Evolutionary conservation across 2,329 filamentous ascomycete genomes (phyloP), one percentile per base, ranked within the genome.

Genomic region (Ceratocystis lukuohia): DNA sequence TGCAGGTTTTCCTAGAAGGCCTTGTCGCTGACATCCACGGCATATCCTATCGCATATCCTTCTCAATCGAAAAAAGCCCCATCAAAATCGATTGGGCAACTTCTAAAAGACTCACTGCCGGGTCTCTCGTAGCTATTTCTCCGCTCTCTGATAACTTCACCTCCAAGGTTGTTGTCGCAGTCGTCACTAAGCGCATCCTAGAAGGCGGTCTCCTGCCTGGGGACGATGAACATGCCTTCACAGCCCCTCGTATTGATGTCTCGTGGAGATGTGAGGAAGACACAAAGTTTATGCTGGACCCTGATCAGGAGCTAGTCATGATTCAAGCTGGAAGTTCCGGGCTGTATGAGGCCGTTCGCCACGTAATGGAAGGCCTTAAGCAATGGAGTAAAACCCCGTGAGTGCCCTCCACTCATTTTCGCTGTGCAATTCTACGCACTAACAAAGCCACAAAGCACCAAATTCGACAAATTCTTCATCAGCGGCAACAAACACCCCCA

Each of bases 281-380:
- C 28, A 77, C 41, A 8, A 46, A 44, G 50, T 65, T 85, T 0
- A 68, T 81, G 2, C 78, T 95, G 62, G 88, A 96, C 71, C 85
- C 90, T 0, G 80, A 82, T 17, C 74, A 82, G 44, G 84, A 88
- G 70, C 86, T 86, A 74, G 75, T 92, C 10, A 96, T 96, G 89
- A 76, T 96, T 0, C 90, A 96, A 72, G 81, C 88, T 0, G 82
- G 86, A 2, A 74, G 75, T 0, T 57, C 53, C 7, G 86, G 88
- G 0, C 96, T 91, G 72, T 96, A 84, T 69, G 92, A 96, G 73
- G 84, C 88, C 0, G 80, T 84, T 46, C 81, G 89, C 0, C 84
- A 96, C 45, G 63, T 65, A 17, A 33, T 65, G 63, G 48, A 57
- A 12, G 68, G 68, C 20, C 65, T 69, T 10, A 50, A 67, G 44